These are phyloP conservation scores for Dothiorella sarmentorum DNA, from an alignment of 2,329 filamentous ascomycete species.

Conservation along the genomic window DNA sequence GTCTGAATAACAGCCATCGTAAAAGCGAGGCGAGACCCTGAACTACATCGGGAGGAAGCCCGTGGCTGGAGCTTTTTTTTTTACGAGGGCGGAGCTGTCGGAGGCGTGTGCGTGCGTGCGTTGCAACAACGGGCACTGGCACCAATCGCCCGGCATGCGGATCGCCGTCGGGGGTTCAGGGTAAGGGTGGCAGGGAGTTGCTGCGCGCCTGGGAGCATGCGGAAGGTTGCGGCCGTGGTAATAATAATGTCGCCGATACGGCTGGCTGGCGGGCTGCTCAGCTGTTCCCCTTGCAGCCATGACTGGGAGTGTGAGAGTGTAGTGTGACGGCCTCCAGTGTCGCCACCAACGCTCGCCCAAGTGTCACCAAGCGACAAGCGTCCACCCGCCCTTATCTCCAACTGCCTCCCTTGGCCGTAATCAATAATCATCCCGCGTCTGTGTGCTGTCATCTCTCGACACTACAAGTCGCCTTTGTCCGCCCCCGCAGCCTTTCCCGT, in stretches of 20 bases:
- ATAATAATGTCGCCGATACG: neutral
- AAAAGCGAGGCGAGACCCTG: neutral
- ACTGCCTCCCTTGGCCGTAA: neutral
- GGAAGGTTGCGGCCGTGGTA: neutral
- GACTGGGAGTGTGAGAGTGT: no score
- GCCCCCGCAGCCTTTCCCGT: slow-evolving; percentile 21
- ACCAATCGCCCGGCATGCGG: neutral
- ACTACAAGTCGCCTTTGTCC: neutral
- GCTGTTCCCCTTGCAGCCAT: slow-evolving; percentile 13
- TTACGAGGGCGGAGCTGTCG: neutral
- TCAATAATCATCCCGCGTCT: slow-evolving; percentile 1
- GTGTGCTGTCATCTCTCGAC: neutral
- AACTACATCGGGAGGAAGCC: neutral
- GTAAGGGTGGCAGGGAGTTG: no score
- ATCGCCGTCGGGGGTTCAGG: neutral
- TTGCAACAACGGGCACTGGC: neutral
- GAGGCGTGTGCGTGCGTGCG: neutral
- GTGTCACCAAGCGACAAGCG: no score
- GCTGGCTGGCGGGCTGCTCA: neutral
- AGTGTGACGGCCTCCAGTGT: neutral
- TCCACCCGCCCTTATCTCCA: slow-evolving; percentile 1
- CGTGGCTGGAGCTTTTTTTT: neutral
- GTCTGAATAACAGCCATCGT: no score
- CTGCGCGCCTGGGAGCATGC: neutral
- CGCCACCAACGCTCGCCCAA: neutral